Percentiles rank a stretch among this genome's conserved stretches.
These are phyloP conservation scores for Wickerhamomyces chaumierensis DNA, from an alignment of 805 yeast species.

Conservation along the genomic window DNA sequence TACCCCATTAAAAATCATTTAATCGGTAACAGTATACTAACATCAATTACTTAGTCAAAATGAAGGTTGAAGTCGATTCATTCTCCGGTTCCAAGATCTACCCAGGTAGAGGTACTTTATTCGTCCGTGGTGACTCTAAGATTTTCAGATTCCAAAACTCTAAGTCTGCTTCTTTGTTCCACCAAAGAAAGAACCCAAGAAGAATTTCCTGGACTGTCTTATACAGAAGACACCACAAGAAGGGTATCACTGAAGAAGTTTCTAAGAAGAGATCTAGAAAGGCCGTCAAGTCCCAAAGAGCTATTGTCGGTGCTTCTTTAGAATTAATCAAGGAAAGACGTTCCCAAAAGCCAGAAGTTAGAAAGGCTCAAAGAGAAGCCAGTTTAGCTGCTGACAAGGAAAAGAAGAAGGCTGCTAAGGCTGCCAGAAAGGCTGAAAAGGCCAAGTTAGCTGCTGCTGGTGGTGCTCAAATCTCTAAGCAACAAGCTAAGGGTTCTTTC, in stretches of 20 bases:
- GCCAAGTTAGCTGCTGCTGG: slow-evolving; percentile 72
- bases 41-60: slow-evolving; percentile 25
- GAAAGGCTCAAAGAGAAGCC: slow-evolving; percentile 95
- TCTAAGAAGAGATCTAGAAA: slow-evolving; percentile 95
- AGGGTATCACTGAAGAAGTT: slow-evolving; percentile 98
- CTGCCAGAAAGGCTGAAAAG: slow-evolving; percentile 90
- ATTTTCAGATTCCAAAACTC: slow-evolving; percentile 98
- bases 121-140: slow-evolving; percentile 99
- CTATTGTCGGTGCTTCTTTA: slow-evolving; percentile 98
- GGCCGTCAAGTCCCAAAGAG: slow-evolving; percentile 98
- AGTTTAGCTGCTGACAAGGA: slow-evolving; percentile 77
- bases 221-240: slow-evolving; percentile 99
- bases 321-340: slow-evolving; percentile 98
- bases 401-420: slow-evolving; percentile 85
- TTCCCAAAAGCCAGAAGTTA: slow-evolving; percentile 88
- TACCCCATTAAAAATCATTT: too few species aligned
- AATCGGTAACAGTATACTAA: slow-evolving; percentile 11
- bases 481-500: slow-evolving; percentile 97
- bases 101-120: slow-evolving; percentile 99
- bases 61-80: slow-evolving; percentile 99
- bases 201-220: slow-evolving; percentile 99
- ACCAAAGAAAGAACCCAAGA: slow-evolving; percentile 99
- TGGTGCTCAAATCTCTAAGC: slow-evolving; percentile 79
- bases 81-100: slow-evolving; percentile 99
- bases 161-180: slow-evolving; percentile 95